phyloP scores from a whole-genome alignment of 2,329 filamentous ascomycete species.

The Pyrenophora tritici-repentis region DNA sequence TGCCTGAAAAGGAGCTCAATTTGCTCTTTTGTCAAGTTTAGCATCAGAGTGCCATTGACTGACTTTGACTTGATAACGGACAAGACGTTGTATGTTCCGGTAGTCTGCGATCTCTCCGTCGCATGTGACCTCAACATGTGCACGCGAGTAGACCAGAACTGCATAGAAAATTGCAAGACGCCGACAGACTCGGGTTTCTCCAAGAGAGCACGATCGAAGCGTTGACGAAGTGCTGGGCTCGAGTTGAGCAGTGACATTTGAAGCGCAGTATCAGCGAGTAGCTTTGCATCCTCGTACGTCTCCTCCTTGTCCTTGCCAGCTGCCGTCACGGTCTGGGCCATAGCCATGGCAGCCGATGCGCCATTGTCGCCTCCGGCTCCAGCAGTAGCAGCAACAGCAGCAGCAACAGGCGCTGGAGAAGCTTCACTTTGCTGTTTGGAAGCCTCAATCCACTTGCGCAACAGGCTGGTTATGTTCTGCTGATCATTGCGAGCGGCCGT shows the following conservation, averaged over 20 bases:
- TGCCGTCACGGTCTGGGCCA: slow-evolving; percentile 67
- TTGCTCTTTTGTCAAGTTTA: slow-evolving; percentile 89
- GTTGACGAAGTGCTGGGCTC: slow-evolving; percentile 74
- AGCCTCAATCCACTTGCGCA: slow-evolving; percentile 77
- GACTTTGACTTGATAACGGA: slow-evolving; percentile 83
- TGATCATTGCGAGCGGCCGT: slow-evolving; percentile 79
- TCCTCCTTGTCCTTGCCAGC: slow-evolving; percentile 57
- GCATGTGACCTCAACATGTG: slow-evolving; percentile 87
- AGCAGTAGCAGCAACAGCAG: slow-evolving; percentile 26
- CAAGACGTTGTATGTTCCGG: slow-evolving; percentile 91
- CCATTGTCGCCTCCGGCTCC: slow-evolving; percentile 30
- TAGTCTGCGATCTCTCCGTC: slow-evolving; percentile 83
- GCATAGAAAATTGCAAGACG: slow-evolving; percentile 78
- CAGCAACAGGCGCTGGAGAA: slow-evolving; percentile 38
- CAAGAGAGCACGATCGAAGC: slow-evolving; percentile 81
- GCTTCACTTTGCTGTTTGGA: slow-evolving; percentile 58
- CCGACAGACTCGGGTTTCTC: slow-evolving; percentile 86
- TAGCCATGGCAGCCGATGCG: slow-evolving; percentile 72
- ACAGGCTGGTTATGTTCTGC: slow-evolving; percentile 78
- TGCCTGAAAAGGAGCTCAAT: slow-evolving; percentile 92
- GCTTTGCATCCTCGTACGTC: slow-evolving; percentile 79
- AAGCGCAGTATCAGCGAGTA: slow-evolving; percentile 78
- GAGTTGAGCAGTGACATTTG: slow-evolving; percentile 88
- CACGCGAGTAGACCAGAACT: slow-evolving; percentile 92
- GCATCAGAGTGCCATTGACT: slow-evolving; percentile 69